These are phyloP conservation scores for Candida sonorensis DNA, from an alignment of 805 yeast genomes.

Conservation along the genomic window DNA sequence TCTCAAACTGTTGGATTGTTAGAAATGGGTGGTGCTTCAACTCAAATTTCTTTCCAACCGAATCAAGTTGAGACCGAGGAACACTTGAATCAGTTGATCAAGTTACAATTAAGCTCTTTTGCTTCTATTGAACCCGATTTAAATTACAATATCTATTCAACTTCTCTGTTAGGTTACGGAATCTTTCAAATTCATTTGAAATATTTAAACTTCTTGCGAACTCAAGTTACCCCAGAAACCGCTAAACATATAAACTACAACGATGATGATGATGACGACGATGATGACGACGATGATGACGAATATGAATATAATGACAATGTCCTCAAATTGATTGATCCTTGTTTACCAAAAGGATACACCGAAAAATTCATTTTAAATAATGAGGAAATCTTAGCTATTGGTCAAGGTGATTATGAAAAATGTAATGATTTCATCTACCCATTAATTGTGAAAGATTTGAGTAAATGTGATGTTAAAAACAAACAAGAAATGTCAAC, in stretches of 20 bases:
- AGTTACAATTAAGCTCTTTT: slow-evolving; percentile 34
- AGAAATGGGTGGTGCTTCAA: slow-evolving; percentile 61
- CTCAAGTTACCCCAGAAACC: neutral
- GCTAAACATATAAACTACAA: neutral
- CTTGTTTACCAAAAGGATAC: slow-evolving; percentile 50
- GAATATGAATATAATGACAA: slow-evolving; percentile 9
- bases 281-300: slow-evolving; percentile 5
- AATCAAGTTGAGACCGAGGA: slow-evolving; percentile 36
- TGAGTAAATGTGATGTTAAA: slow-evolving; percentile 14
- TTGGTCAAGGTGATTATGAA: slow-evolving; percentile 47
- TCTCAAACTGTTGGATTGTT: slow-evolving; percentile 45
- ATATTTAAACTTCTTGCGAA: slow-evolving; percentile 33
- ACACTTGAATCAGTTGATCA: slow-evolving; percentile 40
- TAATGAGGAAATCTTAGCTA: slow-evolving; percentile 21
- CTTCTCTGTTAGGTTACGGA: slow-evolving; percentile 56
- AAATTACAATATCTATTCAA: slow-evolving; percentile 41
- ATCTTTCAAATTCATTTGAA: slow-evolving; percentile 46
- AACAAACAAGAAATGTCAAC: slow-evolving; percentile 28
- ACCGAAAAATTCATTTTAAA: slow-evolving; percentile 9
- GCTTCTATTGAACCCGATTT: slow-evolving; percentile 20
- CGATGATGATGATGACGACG: neutral
- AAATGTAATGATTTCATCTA: slow-evolving; percentile 42
- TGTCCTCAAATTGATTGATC: slow-evolving; percentile 31
- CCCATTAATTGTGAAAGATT: slow-evolving; percentile 31
- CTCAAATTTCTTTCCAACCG: slow-evolving; percentile 62